Base-by-base conservation (phyloP, 73 alveolate species). In the Tetrahymena elliotti region DNA sequence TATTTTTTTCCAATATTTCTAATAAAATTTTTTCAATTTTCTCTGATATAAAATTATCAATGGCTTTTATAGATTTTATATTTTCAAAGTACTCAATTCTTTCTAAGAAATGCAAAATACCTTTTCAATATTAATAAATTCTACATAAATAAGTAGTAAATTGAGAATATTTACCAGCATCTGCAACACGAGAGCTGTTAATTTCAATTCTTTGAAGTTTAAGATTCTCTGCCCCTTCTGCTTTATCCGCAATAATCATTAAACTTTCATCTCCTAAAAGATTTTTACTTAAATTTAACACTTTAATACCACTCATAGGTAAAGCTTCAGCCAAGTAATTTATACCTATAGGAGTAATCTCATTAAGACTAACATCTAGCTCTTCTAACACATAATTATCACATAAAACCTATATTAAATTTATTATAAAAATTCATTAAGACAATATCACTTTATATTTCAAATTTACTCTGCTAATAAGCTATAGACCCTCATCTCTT, bases 1-100 rank as follows among this genome's bases (percentile, higher is more conserved):
- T 95, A 96, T 99, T 99, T 94, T 98, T 98, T 95, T 99, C 99
- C 37, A 98, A 96, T 38, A 98, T 98, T 95, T 99, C 99, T 83
- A 99, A 96, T 33, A 99, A 94, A 3, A 98, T 96, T 83, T 98
- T 98, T 94, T 99, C 99, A 13, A 99, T 98, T 93, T 98, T 98
- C 95, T 99, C 99, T 38, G 98, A 94, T 97, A 99, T 98, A 98
- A 98, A 99, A 97, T 99, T 99, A 95, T 99, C 99, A 88, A 97
- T 94, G 36, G 99, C 97, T 92, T 98, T 99, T 38, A 99, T 96
- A 95, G 96, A 97, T 82, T 97, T 97, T 20, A 99, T 97, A 93
- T 97, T 96, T 93, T 96, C 96, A 93, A 97, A 98, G 93, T 94
- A 84, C 40, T 97, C 95, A 39, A 99, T 95, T 68, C 99, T 97